Evolutionary conservation across 225 moss, liverwort and hornwort species (phyloP).

Genomic region (Marchantia polymorpha): DNA sequence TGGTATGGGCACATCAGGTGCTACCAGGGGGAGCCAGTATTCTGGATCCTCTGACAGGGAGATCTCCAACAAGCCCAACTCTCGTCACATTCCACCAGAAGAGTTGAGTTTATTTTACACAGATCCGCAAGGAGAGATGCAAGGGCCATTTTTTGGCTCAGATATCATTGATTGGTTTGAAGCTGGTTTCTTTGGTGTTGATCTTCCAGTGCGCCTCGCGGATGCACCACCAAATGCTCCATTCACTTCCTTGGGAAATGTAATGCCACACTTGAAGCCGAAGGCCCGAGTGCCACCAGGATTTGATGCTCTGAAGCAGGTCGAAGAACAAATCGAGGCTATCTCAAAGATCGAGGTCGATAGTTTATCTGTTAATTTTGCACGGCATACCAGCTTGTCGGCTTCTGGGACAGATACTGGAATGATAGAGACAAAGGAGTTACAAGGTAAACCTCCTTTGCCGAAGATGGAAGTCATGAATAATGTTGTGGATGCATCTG

Average conservation of each 20-base stretch:
- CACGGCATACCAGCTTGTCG: conserved; percentile 32
- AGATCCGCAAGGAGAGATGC: conserved; percentile 91
- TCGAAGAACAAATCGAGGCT: conserved; percentile 65
- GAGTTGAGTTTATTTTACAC: conserved; percentile 76
- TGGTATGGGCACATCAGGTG: conserved; percentile 26
- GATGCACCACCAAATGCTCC: conserved; percentile 66
- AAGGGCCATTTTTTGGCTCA: conserved; percentile 83
- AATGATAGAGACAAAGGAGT: conserved; percentile 34
- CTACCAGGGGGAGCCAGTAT: conserved; percentile 10
- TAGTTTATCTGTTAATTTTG: conserved; percentile 43
- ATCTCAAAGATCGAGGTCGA: conserved; percentile 57
- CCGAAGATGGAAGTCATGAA: conserved; percentile 29
- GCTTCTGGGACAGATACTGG: conserved; percentile 33
- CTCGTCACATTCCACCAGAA: conserved; percentile 58
- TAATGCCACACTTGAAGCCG: conserved; percentile 98
- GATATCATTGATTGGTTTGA: conserved; percentile 99
- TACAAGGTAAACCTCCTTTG: conserved; percentile 19
- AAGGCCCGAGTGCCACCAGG: conserved; percentile 90
- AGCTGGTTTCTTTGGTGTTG: conserved; percentile 88
- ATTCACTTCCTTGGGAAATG: conserved; percentile 67
- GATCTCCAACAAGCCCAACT: conserved; percentile 26
- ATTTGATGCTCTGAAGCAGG: conserved; percentile 73
- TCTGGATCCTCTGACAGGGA: conserved; percentile 36
- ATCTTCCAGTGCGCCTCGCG: conserved; percentile 80
- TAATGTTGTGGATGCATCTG: conserved; percentile 19